Percentiles rank a stretch among this genome's conserved stretches.
Evolutionary conservation across 345 rosid genomes (phyloP).

Genomic region (Trapa bicornis): DNA sequence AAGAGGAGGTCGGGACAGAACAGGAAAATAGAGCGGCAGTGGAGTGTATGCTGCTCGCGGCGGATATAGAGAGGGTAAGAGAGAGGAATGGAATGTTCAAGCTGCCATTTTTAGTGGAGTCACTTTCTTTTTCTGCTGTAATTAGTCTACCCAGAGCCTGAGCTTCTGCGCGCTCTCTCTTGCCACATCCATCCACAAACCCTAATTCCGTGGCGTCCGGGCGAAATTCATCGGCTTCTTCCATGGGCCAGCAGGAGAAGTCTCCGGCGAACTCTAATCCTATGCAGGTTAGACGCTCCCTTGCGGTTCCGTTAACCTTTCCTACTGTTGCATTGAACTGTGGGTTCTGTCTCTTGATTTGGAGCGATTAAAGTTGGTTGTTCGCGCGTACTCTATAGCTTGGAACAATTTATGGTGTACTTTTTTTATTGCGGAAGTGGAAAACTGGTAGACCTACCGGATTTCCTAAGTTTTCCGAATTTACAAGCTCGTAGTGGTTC

Average conservation of each 20-base stretch:
- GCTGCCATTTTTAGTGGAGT: conserved; percentile 6
- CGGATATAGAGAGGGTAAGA: neutral
- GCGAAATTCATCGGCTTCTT: conserved; percentile 13
- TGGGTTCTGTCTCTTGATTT: neutral
- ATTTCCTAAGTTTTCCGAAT: neutral
- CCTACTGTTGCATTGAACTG: conserved; percentile 13
- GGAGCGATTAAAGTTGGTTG: conserved; percentile 2
- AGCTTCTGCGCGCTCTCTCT: neutral
- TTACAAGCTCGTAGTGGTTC: neutral
- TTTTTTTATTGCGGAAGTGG: conserved; percentile 1
- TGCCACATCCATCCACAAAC: neutral
- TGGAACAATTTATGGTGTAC: neutral
- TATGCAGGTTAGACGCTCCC: conserved; percentile 54
- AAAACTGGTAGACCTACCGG: neutral
- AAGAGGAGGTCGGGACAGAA: no score
- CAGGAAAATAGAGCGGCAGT: no score
- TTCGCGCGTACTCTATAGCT: neutral
- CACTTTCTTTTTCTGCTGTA: neutral
- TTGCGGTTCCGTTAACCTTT: neutral
- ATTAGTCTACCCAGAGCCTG: neutral
- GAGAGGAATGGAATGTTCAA: conserved; percentile 1
- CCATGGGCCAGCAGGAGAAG: conserved; percentile 85
- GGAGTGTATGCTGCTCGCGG: no score
- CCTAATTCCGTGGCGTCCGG: conserved; percentile 8
- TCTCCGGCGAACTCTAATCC: conserved; percentile 59